Base-by-base conservation (phyloP, 495 filamentous ascomycete species). In the Penicillium bovifimosum region DNA sequence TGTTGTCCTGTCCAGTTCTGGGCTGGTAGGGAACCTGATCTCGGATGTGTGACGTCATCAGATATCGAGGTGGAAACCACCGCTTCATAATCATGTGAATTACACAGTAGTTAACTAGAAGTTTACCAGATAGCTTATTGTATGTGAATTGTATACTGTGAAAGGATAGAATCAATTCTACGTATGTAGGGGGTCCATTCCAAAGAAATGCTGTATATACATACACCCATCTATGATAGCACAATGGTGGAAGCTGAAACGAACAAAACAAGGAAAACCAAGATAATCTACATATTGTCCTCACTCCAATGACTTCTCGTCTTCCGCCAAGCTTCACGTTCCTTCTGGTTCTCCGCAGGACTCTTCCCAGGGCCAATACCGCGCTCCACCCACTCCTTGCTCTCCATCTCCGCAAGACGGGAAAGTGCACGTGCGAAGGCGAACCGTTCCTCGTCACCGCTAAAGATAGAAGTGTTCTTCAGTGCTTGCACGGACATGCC, bases 401-500 rank as follows among this genome's bases (percentile, higher is more conserved):
- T 91, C 2, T 89, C 91, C 93, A 98, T 98, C 72, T 97, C 90
- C 14, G 72, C 83, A 58, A 98, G 73, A 48, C 93, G 74, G 29
- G 86, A 90, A 56, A 97, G 62, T 6, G 93, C 93, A 17, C 93
- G 76, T 44, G 91, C 91, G 70, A 98, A 98, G 0, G 93, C 93
- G 72, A 98, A 98, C 6, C 88, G 77, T 72, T 98, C 93, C 76
- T 98, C 93, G 45, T 97, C 93, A 13, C 93, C 95, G 8, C 85
- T 88, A 68, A 98, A 98, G 46, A 97, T 80, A 55, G 79, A 89
- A 20, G 82, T 88, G 55, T 86, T 87, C 70, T 95, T 93, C 56
- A 98, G 75, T 66, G 87, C 82, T 31, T 81, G 77, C 77, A 92
- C 91, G 39, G 86, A 91, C 72, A 92, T 77, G 18, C 91, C 90